Evolutionary conservation across 2,329 filamentous ascomycete genomes (phyloP), one percentile per base, ranked within the genome.

Genomic region (Botrytis cinerea): DNA sequence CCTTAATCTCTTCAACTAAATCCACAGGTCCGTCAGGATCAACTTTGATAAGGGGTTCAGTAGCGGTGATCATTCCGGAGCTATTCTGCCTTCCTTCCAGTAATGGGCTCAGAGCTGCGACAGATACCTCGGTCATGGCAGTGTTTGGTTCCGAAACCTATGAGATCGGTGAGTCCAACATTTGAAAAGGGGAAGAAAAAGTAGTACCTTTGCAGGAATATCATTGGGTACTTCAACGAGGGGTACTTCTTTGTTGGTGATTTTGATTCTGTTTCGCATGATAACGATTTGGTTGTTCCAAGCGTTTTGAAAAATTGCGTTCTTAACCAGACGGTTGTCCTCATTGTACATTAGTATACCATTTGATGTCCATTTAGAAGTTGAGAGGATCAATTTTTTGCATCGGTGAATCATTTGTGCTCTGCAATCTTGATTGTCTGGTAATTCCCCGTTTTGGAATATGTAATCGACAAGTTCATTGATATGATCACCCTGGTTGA

Each of bases 401-500:
- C 64, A 67, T 54, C 64, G 64, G 38, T 54, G 32, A 51, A 67
- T 40, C 46, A 67, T 67, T 67, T 67, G 46, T 67, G 10, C 46
- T 54, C 32, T 67, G 25, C 46, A 67, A 54, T 54, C 22, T 54
- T 7, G 32, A 18, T 54, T 35, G 4, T 67, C 40, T 20, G 46
- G 32, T 22, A 67, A 67, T 54, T 54, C 16, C 4, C 64, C 64
- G 14, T 67, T 16, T 48, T 38, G 35, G 22, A 67, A 54, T 40
- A 67, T 40, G 35, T 67, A 54, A 40, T 40, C 25, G 20, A 40
- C 32, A 54, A 54, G 64, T 20, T 40, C 48, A 10, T 54, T 22
- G 14, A 67, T n/a, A 35, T 67, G 25, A 20, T 67, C 32, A 28
- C n/a, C 46, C 32, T 51, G 32, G 25, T 67, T 22, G 35, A n/a